Base-by-base conservation (phyloP, 2,329 filamentous ascomycete genomes). In the Trichophyton verrucosum region DNA sequence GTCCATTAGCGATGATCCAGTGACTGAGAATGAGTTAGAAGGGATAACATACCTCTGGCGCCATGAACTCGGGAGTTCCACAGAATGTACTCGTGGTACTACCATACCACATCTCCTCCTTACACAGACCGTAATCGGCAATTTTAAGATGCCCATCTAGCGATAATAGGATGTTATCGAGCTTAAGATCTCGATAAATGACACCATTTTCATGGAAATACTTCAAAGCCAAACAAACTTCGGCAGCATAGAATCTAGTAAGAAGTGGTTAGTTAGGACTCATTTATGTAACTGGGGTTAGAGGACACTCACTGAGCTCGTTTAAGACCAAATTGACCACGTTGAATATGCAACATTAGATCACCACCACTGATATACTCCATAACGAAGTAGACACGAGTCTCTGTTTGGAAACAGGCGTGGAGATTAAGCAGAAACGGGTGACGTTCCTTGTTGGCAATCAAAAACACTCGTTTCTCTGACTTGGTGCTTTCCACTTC, bases 151-250 rank as follows among this genome's bases (percentile, higher is more conserved):
- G 94, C 27, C 94, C 94, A 71, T 99, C 94, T 53, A 96, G 81
- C 1, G 91, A 95, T 69, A 99, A 80, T 55, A 99, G 82, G 71
- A 99, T 99, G 73, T 99, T 89, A 74, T 89, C 86, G 62, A 89
- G 80, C 73, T 89, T 89, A 73, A 89, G 74, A 76, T 89, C 86
- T 74, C 86, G 84, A 76, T 99, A 99, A 68, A 99, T 96, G 70
- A 99, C 94, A 60, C 94, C 94, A 73, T 99, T 97, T 75, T 99
- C 94, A 71, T 99, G 94, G 82, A 99, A 97, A 75, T 99, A 99
- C 75, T 99, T 99, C 69, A 99, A 80, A 15, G 94, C 94, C 71
- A 99, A 76, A 79, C 94, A 96, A 60, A 99, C 95, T 74, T 99
- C 94, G 11, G 92, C 91, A 56, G 94, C 95, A 71, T 99, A 99